Base-by-base conservation (phyloP, 2,329 filamentous ascomycete species). In the Pseudogymnoascus sp. region DNA sequence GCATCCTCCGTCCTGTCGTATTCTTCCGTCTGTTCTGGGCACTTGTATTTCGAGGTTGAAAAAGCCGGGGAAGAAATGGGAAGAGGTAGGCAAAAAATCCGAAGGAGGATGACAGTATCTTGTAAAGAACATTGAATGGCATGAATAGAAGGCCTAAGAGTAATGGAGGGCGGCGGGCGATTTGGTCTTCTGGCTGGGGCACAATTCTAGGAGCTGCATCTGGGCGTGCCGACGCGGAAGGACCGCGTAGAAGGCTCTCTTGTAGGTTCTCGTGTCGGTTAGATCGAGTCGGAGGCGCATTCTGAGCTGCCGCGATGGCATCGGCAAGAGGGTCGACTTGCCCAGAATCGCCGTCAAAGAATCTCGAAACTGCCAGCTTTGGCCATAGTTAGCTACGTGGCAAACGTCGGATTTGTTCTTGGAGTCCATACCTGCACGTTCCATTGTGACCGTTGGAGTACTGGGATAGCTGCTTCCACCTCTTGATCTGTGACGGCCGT, bases 281-380 rank as follows among this genome's bases (percentile, higher is more conserved):
- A 62, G 85, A 76, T 65, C 83, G 79, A 54, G 84, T 83, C 16
- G 87, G 86, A 38, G 85, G 79, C n/a, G 80, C 75, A 59, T 81
- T 76, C 63, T 86, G 80, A 6, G 82, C 80, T 57, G 86, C 82
- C 25, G 57, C 33, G 58, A 86, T 81, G 62, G 89, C 89, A 76
- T 94, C 90, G 62, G 89, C 88, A 16, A 93, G 78, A 11, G 85
- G 88, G 72, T 96, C 90, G 57, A 91, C 84, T 3, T 88, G 88
- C 25, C 37, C 57, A 6, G 57, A 35, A 76, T 97, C 94, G 67
- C 94, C 94, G 70, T 99, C 94, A 73, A 97, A 99, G 83, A 97
- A 97, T 72, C 95, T 95, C 66, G 94, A 86, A 65, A 99, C 93
- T 62, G 94, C 93, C 69, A 97, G 96, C 87, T 97, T 71, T 33